Conservation (phyloP, 306 rosid species). For the Ammopiptanthus mongolicus region DNA sequence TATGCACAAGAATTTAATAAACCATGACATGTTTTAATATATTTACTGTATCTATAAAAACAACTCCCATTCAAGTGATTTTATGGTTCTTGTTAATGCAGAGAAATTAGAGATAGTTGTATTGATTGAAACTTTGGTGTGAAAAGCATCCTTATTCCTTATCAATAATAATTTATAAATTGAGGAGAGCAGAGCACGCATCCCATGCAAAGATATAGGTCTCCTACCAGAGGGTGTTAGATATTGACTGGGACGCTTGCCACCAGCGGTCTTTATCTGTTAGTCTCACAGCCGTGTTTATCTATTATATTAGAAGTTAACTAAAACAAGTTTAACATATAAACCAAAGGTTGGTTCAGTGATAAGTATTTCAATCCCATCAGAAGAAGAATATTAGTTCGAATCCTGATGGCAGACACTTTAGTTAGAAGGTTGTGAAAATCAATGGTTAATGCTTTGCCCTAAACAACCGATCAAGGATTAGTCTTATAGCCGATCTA, state of each 20-base stretch:
- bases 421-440: too few relatives aligned
- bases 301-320: too few relatives aligned
- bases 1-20: not conserved
- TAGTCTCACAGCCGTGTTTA: too few relatives aligned
- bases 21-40: not conserved
- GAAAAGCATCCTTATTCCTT: not conserved
- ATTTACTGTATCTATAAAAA: not conserved
- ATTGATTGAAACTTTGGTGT: not conserved
- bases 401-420: too few relatives aligned
- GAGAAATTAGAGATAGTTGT: not conserved
- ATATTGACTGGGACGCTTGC: constrained; percentile 8
- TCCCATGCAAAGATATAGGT: constrained; percentile 17
- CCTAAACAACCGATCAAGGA: too few relatives aligned
- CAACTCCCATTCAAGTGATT: not conserved
- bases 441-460: too few relatives aligned
- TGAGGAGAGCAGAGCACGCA: not conserved
- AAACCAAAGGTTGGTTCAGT: too few relatives aligned
- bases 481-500: too few relatives aligned
- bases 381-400: too few relatives aligned
- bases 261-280: too few relatives aligned
- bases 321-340: too few relatives aligned
- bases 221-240: constrained; percentile 14
- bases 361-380: too few relatives aligned
- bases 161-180: not conserved
- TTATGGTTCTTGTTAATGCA: not conserved